phyloP scores from a whole-genome alignment of 2,329 filamentous ascomycete species.

The Colletotrichum sp. region DNA sequence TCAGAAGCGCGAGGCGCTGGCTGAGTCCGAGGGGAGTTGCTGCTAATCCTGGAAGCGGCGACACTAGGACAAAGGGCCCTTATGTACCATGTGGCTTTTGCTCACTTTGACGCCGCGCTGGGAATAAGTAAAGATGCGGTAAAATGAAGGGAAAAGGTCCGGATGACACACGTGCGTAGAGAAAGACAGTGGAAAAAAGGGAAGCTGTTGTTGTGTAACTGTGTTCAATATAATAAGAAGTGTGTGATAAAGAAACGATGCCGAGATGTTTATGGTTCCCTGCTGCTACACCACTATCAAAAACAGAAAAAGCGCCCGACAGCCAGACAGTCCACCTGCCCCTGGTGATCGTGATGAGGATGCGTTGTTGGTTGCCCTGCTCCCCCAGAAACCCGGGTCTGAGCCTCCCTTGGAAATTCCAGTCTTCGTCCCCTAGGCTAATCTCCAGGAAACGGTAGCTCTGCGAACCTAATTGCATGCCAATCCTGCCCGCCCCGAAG shows the following conservation, averaged over 20 bases:
- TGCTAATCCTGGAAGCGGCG: constrained; percentile 11
- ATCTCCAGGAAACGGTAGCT: constrained; percentile 16
- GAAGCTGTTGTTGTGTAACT: background rate
- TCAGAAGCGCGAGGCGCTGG: background rate
- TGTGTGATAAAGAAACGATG: background rate
- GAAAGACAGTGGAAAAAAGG: background rate
- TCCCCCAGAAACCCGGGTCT: background rate
- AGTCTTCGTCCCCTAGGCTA: background rate
- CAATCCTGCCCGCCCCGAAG: background rate
- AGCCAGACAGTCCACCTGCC: background rate
- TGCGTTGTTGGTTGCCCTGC: background rate
- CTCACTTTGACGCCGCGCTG: background rate
- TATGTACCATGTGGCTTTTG: constrained; percentile 6
- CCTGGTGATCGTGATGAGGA: background rate
- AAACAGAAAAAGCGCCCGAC: background rate
- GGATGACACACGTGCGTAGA: background rate
- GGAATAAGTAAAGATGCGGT: background rate
- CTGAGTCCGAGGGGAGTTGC: background rate
- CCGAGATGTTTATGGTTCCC: background rate
- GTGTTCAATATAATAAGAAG: background rate
- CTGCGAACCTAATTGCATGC: background rate
- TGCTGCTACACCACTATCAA: background rate
- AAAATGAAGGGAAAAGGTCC: background rate
- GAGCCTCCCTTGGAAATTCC: constrained; percentile 16
- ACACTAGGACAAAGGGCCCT: constrained; percentile 3